Evolutionary conservation across 2,329 filamentous ascomycete species (phyloP).

Genomic region (Apiospora malaysiana): DNA sequence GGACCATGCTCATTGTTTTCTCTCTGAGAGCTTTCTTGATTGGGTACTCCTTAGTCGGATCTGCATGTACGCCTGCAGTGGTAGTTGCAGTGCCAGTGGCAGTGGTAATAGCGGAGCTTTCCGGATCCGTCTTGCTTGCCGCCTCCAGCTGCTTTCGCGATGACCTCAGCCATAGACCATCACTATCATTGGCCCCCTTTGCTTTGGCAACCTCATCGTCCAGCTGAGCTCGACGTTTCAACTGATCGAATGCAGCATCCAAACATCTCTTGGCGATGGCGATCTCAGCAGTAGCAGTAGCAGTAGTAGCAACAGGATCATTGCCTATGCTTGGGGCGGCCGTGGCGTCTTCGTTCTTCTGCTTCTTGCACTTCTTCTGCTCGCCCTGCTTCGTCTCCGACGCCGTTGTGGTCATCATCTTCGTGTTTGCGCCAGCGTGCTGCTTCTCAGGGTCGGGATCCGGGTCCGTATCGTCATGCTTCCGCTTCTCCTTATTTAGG

Average conservation of each 20-base stretch:
- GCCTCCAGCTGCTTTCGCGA: no score
- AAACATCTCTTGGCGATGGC: no score
- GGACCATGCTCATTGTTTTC: background rate
- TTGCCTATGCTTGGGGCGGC: background rate
- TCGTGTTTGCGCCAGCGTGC: background rate
- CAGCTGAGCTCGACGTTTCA: no score
- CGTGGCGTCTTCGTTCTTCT: background rate
- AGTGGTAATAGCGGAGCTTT: background rate
- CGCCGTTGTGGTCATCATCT: background rate
- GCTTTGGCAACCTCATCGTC: background rate
- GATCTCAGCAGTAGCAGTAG: background rate
- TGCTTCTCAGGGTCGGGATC: background rate
- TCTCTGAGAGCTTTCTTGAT: background rate
- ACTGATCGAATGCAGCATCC: background rate
- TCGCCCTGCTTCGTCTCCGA: background rate
- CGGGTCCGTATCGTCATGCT: background rate
- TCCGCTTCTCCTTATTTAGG: slow-evolving; percentile 3
- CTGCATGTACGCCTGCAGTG: background rate
- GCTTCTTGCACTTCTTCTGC: background rate
- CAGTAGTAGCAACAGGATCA: background rate
- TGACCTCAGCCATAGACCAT: background rate
- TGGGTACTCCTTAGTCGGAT: background rate
- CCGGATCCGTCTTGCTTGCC: background rate
- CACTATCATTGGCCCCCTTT: background rate
- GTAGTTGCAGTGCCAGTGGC: background rate